Percentiles rank a stretch among this genome's conserved stretches.
Evolutionary conservation across 2,329 filamentous ascomycete genomes (phyloP).

Genomic region (Fusarium sp.): DNA sequence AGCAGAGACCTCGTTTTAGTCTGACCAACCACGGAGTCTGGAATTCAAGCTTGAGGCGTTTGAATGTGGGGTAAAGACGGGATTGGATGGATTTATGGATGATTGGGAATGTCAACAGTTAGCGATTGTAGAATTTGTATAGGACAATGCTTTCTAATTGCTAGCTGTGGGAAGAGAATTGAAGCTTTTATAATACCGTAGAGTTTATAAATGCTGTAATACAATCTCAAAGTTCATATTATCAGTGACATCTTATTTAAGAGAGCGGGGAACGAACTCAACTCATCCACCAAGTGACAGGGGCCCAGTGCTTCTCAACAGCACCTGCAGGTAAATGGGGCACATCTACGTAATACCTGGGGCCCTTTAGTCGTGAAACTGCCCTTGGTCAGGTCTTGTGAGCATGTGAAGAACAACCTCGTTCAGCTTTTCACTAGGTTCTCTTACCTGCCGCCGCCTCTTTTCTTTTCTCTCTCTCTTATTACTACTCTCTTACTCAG

Average conservation of each 20-base stretch:
- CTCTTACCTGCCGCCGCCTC: slow-evolving; percentile 6
- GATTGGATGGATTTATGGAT: slow-evolving; percentile 4
- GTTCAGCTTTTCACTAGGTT: not conserved
- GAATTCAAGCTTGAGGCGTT: slow-evolving; percentile 28
- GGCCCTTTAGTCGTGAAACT: slow-evolving; percentile 20
- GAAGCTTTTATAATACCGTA: no score
- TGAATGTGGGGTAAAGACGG: slow-evolving; percentile 25
- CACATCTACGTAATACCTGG: slow-evolving; percentile 35
- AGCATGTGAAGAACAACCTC: slow-evolving; percentile 36
- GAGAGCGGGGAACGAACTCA: slow-evolving; percentile 27
- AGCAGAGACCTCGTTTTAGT: slow-evolving; percentile 6
- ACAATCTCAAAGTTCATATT: no score
- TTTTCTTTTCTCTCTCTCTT: not conserved
- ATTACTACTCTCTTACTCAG: not conserved
- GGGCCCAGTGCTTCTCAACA: slow-evolving; percentile 17
- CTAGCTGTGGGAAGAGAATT: no score
- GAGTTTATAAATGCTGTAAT: no score
- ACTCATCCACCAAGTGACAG: slow-evolving; percentile 11
- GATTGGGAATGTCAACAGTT: slow-evolving; percentile 6
- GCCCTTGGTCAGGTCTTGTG: slow-evolving; percentile 30
- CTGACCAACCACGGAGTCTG: slow-evolving; percentile 32
- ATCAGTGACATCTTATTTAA: not conserved
- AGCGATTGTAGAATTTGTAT: not conserved
- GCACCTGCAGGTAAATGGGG: slow-evolving; percentile 27
- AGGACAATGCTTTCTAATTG: no score